phyloP scores from a whole-genome alignment of 1,139 yeast species.

The Saccharomyces hybrid region DNA sequence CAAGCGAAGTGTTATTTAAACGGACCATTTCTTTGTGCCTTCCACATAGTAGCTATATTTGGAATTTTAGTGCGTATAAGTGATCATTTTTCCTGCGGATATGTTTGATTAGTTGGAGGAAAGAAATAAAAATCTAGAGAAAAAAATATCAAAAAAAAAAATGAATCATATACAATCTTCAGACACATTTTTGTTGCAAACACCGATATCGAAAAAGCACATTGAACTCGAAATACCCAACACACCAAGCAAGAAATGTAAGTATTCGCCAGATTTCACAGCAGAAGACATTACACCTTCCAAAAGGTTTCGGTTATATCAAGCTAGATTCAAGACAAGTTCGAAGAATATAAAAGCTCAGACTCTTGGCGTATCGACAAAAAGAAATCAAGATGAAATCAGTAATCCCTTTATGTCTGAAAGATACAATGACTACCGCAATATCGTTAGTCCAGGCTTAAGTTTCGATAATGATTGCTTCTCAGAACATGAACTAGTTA shows the following conservation, averaged over 20 bases:
- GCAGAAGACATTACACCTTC: constrained; percentile 9
- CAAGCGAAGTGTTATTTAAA: not conserved
- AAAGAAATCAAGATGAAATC: not conserved
- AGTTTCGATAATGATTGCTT: not conserved
- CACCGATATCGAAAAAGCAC: constrained; percentile 8
- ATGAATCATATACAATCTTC: not conserved
- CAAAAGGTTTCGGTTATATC: constrained; percentile 5
- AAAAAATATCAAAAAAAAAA: not conserved
- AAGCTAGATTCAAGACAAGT: constrained; percentile 1
- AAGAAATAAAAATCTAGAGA: not conserved
- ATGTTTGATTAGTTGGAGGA: not conserved
- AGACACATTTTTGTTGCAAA: constrained; percentile 3
- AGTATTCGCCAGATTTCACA: not conserved
- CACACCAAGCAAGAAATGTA: constrained; percentile 13
- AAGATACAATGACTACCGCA: not conserved
- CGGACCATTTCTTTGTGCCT: not conserved
- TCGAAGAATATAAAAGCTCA: constrained; percentile 4
- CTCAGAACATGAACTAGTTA: not conserved
- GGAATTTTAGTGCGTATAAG: not conserved
- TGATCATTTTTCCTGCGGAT: not conserved
- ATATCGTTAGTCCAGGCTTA: constrained; percentile 10
- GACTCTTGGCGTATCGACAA: not conserved
- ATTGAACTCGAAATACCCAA: constrained; percentile 7
- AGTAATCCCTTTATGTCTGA: constrained; percentile 2
- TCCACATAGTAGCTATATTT: not conserved